These are phyloP conservation scores for Ogataea thermomethanolica DNA, from an alignment of 805 yeast genomes.

Conservation along the genomic window DNA sequence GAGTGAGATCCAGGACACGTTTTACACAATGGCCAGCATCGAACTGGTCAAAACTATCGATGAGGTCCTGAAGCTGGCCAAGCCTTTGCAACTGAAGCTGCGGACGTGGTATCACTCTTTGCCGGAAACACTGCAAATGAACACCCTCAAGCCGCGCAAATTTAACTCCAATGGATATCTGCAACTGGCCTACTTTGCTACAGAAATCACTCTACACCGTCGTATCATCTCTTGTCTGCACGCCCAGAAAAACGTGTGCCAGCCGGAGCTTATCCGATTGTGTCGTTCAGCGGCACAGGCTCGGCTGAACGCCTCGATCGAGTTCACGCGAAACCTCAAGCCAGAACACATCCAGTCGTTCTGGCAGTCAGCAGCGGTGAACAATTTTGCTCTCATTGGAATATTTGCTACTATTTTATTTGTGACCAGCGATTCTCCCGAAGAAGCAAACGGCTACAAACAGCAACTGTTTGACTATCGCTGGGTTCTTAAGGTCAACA, in stretches of 20 bases:
- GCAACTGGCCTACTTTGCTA: conserved; percentile 82
- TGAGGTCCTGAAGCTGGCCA: conserved; percentile 69
- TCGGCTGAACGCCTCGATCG: conserved; percentile 76
- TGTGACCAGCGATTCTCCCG: conserved; percentile 58
- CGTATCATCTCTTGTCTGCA: conserved; percentile 60
- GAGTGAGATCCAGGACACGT: conserved; percentile 66
- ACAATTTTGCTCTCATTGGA: conserved; percentile 79
- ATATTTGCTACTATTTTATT: conserved; percentile 81
- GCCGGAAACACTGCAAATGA: conserved; percentile 64
- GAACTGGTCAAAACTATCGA: conserved; percentile 55
- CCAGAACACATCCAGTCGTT: conserved; percentile 83
- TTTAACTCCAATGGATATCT: conserved; percentile 73
- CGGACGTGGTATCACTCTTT: conserved; percentile 76
- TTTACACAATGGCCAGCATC: conserved; percentile 70
- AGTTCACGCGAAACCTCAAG: conserved; percentile 68
- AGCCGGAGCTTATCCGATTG: conserved; percentile 55
- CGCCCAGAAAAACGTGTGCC: conserved; percentile 32
- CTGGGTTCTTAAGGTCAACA: conserved; percentile 68
- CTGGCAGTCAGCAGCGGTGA: conserved; percentile 83
- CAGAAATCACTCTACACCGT: conserved; percentile 83
- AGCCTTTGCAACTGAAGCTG: conserved; percentile 70
- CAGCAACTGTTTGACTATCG: conserved; percentile 73
- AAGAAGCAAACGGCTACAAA: conserved; percentile 61
- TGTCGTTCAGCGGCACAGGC: conserved; percentile 86
- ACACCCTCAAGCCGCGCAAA: conserved; percentile 52